phyloP scores from a whole-genome alignment of 148 eudicot genomes.

The Limonium bicolor region DNA sequence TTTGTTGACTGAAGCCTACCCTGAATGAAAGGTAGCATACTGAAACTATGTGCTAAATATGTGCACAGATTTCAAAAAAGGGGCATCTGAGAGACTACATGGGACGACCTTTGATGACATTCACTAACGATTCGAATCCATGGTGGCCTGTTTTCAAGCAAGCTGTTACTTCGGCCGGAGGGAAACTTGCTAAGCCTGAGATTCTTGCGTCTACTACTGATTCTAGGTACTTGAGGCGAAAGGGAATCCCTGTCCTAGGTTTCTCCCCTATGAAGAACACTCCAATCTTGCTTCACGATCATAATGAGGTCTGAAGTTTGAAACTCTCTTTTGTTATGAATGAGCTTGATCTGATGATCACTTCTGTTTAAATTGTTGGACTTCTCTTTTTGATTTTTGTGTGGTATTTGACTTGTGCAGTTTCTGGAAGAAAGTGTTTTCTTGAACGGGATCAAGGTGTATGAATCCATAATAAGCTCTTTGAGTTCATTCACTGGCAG shows the following conservation, averaged over 20 bases:
- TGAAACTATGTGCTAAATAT: too few species aligned
- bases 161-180: slow-evolving; percentile 57
- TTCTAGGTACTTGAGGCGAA: slow-evolving; percentile 50
- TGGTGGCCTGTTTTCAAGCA: slow-evolving; percentile 79
- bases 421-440: slow-evolving; percentile 7
- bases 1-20: too few species aligned
- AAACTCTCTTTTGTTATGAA: background rate
- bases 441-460: background rate
- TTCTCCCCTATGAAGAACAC: slow-evolving; percentile 94
- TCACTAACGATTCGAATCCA: slow-evolving; percentile 60
- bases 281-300: slow-evolving; percentile 88
- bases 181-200: slow-evolving; percentile 68
- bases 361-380: background rate
- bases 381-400: too few species aligned
- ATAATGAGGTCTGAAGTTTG: slow-evolving; percentile 53
- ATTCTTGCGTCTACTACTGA: slow-evolving; percentile 79
- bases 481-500: slow-evolving; percentile 56
- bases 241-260: slow-evolving; percentile 76
- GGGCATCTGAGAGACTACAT: slow-evolving; percentile 46
- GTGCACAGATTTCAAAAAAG: slow-evolving; percentile 37
- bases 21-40: too few species aligned
- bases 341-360: background rate
- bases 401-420: too few species aligned
- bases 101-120: slow-evolving; percentile 72
- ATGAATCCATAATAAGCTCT: slow-evolving; percentile 54